Conservation (phyloP, 192 early-diverging fungal species). For the Phycomyces nitens region DNA sequence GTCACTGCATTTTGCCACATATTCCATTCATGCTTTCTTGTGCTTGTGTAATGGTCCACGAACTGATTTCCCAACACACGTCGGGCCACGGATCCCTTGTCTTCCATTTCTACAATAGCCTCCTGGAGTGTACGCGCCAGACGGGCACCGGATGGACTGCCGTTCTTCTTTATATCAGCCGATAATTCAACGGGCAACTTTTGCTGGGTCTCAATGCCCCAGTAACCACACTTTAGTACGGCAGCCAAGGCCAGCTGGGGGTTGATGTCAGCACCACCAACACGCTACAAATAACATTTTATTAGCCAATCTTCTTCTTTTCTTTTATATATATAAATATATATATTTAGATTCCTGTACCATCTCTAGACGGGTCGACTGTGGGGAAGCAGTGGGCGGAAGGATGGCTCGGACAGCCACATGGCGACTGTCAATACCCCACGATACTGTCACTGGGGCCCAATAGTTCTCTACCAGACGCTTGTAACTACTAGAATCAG, state of each 20-base stretch:
- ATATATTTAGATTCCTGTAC: conserved; percentile 16
- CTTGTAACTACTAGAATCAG: conserved; percentile 55
- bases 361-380: conserved; percentile 72
- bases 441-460: conserved; percentile 79
- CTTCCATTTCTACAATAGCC: conserved; percentile 63
- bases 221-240: conserved; percentile 65
- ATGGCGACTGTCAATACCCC: conserved; percentile 72
- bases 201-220: conserved; percentile 63
- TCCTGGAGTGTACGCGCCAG: conserved; percentile 62
- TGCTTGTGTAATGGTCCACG: conserved; percentile 74
- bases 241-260: conserved; percentile 72
- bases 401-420: conserved; percentile 72
- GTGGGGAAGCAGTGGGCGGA: conserved; percentile 63
- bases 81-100: conserved; percentile 60
- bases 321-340: conserved; percentile 1
- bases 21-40: conserved; percentile 71
- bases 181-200: conserved; percentile 41
- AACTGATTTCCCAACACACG: conserved; percentile 70
- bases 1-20: conserved; percentile 73
- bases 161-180: conserved; percentile 23
- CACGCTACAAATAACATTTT: too few relatives aligned
- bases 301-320: too few relatives aligned
- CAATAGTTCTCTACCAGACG: conserved; percentile 79
- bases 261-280: conserved; percentile 81
- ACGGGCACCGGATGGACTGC: conserved; percentile 21